Conservation (phyloP, 768 basidiomycete genomes). For the Phylloporus rhodoxanthus region DNA sequence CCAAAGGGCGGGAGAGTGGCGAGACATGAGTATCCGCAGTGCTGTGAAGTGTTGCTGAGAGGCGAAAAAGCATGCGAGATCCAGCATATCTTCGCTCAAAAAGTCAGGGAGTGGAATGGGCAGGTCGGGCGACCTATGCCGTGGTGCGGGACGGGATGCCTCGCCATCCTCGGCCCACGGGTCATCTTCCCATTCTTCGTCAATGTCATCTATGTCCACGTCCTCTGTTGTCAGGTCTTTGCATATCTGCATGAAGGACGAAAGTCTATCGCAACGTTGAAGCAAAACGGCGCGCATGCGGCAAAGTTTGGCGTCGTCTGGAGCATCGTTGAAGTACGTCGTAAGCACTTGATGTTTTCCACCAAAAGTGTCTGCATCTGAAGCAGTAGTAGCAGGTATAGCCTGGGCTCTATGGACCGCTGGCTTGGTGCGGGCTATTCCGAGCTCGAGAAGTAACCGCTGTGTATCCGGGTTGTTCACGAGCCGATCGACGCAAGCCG, state of each 20-base stretch:
- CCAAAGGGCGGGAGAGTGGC: constrained; percentile 56
- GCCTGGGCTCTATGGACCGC: constrained; percentile 46
- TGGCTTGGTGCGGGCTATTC: constrained; percentile 51
- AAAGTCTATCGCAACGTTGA: constrained; percentile 59
- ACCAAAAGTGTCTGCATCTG: constrained; percentile 14
- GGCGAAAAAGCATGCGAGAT: constrained; percentile 61
- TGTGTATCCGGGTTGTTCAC: constrained; percentile 54
- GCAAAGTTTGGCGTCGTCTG: constrained; percentile 60
- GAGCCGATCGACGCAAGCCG: constrained; percentile 67
- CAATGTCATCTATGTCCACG: constrained; percentile 29
- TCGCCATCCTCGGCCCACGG: constrained; percentile 59
- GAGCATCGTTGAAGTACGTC: constrained; percentile 51
- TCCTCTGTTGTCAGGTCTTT: constrained; percentile 33
- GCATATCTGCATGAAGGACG: constrained; percentile 64
- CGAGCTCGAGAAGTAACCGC: constrained; percentile 53
- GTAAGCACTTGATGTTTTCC: constrained; percentile 29
- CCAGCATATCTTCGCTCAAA: constrained; percentile 51
- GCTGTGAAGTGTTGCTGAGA: constrained; percentile 53
- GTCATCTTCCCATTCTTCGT: constrained; percentile 47
- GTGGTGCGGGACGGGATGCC: constrained; percentile 19
- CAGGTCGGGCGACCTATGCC: constrained; percentile 25
- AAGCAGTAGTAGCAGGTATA: constrained; percentile 23
- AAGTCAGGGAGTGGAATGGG: constrained; percentile 59
- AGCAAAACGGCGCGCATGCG: constrained; percentile 64
- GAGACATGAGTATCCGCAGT: constrained; percentile 50